Evolutionary conservation across 495 filamentous ascomycete genomes (phyloP).

Genomic region (Neurospora africana): DNA sequence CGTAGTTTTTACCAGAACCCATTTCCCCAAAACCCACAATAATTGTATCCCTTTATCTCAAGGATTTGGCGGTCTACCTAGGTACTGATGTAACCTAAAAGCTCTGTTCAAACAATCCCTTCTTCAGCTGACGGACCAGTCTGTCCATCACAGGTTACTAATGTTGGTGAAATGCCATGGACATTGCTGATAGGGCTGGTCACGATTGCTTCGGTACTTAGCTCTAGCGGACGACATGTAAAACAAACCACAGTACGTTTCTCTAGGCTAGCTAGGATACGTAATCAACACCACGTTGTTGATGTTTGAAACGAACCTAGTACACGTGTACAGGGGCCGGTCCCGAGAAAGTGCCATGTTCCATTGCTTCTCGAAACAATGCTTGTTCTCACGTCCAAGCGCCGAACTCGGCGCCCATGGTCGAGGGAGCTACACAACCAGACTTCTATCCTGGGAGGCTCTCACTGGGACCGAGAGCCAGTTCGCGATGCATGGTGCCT

Average conservation of each 20-base stretch:
- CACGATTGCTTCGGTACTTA: neutral
- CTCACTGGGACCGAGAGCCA: neutral
- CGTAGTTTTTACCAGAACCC: neutral
- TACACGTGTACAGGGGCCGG: neutral
- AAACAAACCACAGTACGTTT: neutral
- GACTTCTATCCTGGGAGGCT: neutral
- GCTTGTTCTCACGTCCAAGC: neutral
- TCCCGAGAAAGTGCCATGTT: neutral
- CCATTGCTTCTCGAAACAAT: neutral
- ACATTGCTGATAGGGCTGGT: neutral
- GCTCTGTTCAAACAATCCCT: neutral
- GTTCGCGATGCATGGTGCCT: neutral
- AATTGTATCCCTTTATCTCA: neutral
- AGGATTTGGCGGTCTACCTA: neutral
- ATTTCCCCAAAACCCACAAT: neutral
- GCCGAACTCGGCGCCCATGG: neutral
- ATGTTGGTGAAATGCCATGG: neutral
- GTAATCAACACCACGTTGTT: neutral
- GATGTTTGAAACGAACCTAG: neutral
- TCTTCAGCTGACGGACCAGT: neutral
- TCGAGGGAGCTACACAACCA: neutral
- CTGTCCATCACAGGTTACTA: neutral
- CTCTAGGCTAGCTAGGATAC: neutral
- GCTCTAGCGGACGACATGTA: neutral
- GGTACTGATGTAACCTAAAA: neutral